Base-by-base conservation (phyloP, 305 asterid species). In the Caryopteris hybrid region DNA sequence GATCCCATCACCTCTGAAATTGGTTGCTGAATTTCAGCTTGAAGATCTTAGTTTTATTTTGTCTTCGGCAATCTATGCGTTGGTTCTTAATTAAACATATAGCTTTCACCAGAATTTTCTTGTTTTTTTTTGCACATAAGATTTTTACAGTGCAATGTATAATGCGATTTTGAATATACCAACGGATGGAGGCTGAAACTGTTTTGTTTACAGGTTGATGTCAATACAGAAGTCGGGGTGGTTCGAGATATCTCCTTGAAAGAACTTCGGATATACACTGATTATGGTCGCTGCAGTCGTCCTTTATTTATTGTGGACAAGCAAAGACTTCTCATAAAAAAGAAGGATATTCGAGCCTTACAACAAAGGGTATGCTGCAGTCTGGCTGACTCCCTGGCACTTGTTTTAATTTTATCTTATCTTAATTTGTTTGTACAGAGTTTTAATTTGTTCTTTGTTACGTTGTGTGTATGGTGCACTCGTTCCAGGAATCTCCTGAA, bases 241-340 rank as follows among this genome's bases (percentile, higher is more conserved):
- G 96, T 94, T 54, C 96, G 95, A 48, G 99, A 94, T 86, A 85
- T 87, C 74, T 91, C 93, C 52, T 66, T 94, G 86, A 91, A 85
- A 68, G 99, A 94, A 78, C 95, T 91, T 25, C 84, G 99, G n/a
- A 87, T 91, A 66, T 91, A 91, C 69, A 94, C 99, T 8, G 99
- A 94, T 76, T 94, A 94, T 80, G 99, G 99, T 17, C 94, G 99
- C 71, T 94, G 99, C 93, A 94, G 99, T 83, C 98, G 99, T 39
- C 99, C 98, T 17, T 76, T 94, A 57, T 94, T 94, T 74, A 94
- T 94, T 57, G 99, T 94, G 71, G 98, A 87, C 64, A 94, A 94
- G 69, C 98, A 89, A 78, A 87, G 86, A 69, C 88, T 91, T 55
- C 96, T 94, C 36, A 94, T 94, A 3, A 89, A 81, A 71, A 94